Percentiles rank a stretch among this genome's conserved stretches.
phyloP scores from a whole-genome alignment of 768 basidiomycete species.

The Piloderma croceum region DNA sequence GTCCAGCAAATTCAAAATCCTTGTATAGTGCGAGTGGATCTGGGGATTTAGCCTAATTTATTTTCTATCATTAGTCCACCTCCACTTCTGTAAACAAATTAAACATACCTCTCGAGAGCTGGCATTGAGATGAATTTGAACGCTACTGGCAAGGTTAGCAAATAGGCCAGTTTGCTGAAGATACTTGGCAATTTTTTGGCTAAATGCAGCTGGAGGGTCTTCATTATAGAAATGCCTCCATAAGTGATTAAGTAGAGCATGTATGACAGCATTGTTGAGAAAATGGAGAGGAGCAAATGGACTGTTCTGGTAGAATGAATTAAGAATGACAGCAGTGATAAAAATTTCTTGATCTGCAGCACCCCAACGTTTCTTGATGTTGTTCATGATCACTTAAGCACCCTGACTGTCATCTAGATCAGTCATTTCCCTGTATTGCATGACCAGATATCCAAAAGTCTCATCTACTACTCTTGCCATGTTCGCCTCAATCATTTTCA shows the following conservation, averaged over 20 bases:
- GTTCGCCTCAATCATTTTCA: too few species aligned
- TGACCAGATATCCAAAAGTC: constrained; percentile 24
- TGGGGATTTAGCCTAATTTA: neutral
- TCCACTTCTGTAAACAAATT: too few species aligned
- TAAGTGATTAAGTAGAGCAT: constrained; percentile 7
- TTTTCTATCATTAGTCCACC: constrained; percentile 4
- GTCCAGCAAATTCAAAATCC: constrained; percentile 2
- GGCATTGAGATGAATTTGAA: too few species aligned
- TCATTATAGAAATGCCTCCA: constrained; percentile 12
- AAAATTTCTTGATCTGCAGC: constrained; percentile 27
- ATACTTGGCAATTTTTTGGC: too few species aligned
- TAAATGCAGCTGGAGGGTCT: too few species aligned
- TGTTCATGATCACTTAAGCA: constrained; percentile 7
- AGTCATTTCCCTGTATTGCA: constrained; percentile 11
- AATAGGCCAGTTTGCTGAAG: too few species aligned
- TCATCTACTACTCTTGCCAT: too few species aligned
- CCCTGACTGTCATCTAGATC: constrained; percentile 11
- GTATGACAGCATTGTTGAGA: constrained; percentile 11
- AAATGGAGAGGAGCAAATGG: constrained; percentile 13
- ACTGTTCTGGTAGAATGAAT: constrained; percentile 17
- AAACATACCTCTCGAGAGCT: too few species aligned
- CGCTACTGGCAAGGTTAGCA: too few species aligned
- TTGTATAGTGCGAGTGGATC: constrained; percentile 9
- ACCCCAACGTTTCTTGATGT: constrained; percentile 23
- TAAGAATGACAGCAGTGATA: constrained; percentile 25